These are phyloP conservation scores for Gracilaria gracilis DNA, from an alignment of 23 red algal genomes.

Conservation along the genomic window DNA sequence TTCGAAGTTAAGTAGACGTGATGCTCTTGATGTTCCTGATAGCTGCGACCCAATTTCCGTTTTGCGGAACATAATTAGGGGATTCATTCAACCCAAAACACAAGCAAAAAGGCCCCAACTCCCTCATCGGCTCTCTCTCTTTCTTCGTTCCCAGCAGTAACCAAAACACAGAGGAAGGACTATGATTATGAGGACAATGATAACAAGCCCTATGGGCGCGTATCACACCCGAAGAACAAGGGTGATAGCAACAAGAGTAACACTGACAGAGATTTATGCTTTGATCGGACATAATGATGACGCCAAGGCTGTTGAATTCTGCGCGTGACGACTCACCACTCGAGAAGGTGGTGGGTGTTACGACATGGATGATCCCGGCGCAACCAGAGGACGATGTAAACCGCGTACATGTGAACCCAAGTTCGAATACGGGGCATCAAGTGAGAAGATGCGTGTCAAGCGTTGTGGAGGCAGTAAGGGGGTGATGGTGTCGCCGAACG, in stretches of 20 bases:
- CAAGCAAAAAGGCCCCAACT: too few species aligned
- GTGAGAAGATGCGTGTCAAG: constrained; percentile 1
- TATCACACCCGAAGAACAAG: background rate
- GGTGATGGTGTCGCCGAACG: constrained; percentile 15
- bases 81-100: too few species aligned
- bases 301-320: too few species aligned
- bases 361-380: constrained; percentile 1
- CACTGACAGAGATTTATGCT: background rate
- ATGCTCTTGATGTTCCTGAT: too few species aligned
- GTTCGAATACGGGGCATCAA: constrained; percentile 3
- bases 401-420: constrained; percentile 14
- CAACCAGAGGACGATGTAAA: background rate
- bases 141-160: too few species aligned
- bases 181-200: background rate
- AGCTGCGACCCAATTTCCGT: too few species aligned
- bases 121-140: too few species aligned
- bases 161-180: too few species aligned
- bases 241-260: background rate
- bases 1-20: too few species aligned
- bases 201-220: background rate
- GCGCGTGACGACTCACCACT: background rate
- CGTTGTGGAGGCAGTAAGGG: background rate
- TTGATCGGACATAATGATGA: background rate
- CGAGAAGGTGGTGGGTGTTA: constrained; percentile 10
- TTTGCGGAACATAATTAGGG: too few species aligned